A percentile compares a stretch with the other conserved stretches of the same genome.
Evolutionary conservation across 768 basidiomycete genomes (phyloP).

Genomic region (Leccinum longicurvipes): DNA sequence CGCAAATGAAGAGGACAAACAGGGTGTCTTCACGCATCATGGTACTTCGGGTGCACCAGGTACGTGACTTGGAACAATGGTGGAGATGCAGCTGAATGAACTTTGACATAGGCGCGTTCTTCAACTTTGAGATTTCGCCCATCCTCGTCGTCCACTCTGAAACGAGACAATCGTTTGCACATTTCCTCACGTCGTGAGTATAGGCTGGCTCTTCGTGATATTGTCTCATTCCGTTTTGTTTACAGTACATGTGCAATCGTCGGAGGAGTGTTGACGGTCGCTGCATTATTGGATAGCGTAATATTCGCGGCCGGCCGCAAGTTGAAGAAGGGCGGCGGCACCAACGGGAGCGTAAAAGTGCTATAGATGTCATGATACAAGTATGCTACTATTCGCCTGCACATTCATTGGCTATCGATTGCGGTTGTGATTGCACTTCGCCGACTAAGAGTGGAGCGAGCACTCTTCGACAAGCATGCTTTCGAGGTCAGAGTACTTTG

Average conservation of each 20-base stretch:
- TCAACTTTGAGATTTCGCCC: constrained; percentile 97
- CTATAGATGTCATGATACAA: constrained; percentile 22
- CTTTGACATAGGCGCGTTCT: constrained; percentile 61
- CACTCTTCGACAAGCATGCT: constrained; percentile 17
- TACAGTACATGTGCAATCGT: constrained; percentile 93
- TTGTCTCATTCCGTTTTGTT: background rate
- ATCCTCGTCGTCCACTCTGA: constrained; percentile 92
- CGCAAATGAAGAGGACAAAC: constrained; percentile 49
- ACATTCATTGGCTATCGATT: constrained; percentile 17
- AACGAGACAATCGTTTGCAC: constrained; percentile 91
- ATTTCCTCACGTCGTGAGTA: constrained; percentile 94
- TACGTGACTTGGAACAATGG: constrained; percentile 10
- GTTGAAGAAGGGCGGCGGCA: constrained; percentile 56
- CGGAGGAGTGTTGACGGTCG: constrained; percentile 94
- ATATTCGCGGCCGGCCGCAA: constrained; percentile 79
- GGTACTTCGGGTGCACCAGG: constrained; percentile 72
- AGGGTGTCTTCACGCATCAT: constrained; percentile 73
- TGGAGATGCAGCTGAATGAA: background rate
- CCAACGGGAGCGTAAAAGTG: constrained; percentile 31
- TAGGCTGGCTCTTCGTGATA: background rate
- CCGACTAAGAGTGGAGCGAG: constrained; percentile 20
- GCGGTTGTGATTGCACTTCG: background rate
- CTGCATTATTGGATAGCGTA: constrained; percentile 80
- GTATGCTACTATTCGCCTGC: constrained; percentile 6
- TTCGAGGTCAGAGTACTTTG: constrained; percentile 17